These are phyloP conservation scores for Spizellomyces sp. DNA, from an alignment of 192 early-diverging fungal genomes.

Conservation along the genomic window DNA sequence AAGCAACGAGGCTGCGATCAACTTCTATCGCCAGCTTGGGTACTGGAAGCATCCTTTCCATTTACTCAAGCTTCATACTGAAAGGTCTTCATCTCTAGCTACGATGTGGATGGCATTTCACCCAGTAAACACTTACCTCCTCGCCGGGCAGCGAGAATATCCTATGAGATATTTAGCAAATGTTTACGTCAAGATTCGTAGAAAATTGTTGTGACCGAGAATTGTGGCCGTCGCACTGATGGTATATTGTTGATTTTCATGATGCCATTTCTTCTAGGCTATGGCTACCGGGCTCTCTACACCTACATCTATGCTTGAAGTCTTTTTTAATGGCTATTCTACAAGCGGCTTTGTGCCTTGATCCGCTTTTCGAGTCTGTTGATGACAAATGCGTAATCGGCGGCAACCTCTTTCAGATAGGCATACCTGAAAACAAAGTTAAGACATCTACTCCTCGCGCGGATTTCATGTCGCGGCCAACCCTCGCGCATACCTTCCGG, in stretches of 20 bases:
- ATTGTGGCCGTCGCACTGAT: no score
- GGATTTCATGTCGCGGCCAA: no score
- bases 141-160: conserved; percentile 54
- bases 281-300: no score
- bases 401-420: conserved; percentile 45
- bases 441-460: no score
- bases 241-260: no score
- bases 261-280: no score
- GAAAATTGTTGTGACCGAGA: no score
- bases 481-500: conserved; percentile 29
- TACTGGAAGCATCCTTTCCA: conserved; percentile 30
- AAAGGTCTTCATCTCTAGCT: conserved; percentile 38
- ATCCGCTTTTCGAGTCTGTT: conserved; percentile 21
- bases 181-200: conserved; percentile 9
- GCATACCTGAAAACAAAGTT: conserved; percentile 27
- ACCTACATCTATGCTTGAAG: no score
- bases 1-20: conserved; percentile 63
- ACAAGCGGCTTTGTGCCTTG: neutral
- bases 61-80: neutral
- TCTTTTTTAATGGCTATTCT: no score
- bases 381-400: conserved; percentile 47
- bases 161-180: conserved; percentile 71
- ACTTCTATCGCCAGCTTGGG: conserved; percentile 63
- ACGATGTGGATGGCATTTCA: conserved; percentile 64
- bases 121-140: conserved; percentile 57